These are phyloP conservation scores for Paulownia fortunei DNA, from an alignment of 257 asterid species.

Conservation along the genomic window DNA sequence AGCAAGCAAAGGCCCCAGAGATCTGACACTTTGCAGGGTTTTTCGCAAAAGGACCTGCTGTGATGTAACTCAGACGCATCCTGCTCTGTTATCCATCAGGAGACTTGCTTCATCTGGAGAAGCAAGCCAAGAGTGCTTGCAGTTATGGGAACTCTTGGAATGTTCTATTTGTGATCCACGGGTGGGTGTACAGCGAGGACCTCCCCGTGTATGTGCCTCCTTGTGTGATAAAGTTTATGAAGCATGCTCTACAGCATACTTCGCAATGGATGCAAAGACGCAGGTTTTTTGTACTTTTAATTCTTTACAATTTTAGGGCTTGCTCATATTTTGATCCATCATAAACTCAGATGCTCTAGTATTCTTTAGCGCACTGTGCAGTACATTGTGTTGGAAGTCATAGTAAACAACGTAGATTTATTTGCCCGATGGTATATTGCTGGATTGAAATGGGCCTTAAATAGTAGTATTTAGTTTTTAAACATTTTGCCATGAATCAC, in stretches of 20 bases:
- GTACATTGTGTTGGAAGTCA: constrained; percentile 15
- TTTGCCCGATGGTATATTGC: neutral
- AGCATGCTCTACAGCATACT: constrained; percentile 85
- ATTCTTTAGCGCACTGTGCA: neutral
- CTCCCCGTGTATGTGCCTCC: constrained; percentile 78
- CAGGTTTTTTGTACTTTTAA: constrained; percentile 59
- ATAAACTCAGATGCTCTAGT: neutral
- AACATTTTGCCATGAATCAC: constrained; percentile 5
- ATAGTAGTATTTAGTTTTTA: constrained; percentile 4
- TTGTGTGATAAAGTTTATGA: constrained; percentile 81
- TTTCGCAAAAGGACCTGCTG: constrained; percentile 93
- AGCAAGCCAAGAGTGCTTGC: constrained; percentile 94
- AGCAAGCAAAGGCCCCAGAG: constrained; percentile 80
- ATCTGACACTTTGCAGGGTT: constrained; percentile 87
- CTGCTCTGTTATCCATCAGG: constrained; percentile 83
- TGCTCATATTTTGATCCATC: constrained; percentile 11
- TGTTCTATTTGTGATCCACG: constrained; percentile 94
- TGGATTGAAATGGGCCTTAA: constrained; percentile 7
- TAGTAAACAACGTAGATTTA: neutral
- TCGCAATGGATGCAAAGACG: constrained; percentile 79
- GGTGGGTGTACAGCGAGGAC: constrained; percentile 82
- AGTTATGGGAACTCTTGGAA: constrained; percentile 91
- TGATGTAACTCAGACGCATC: constrained; percentile 87
- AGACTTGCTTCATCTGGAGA: constrained; percentile 93
- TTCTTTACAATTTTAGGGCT: constrained; percentile 12